phyloP scores from a whole-genome alignment of 2,329 filamentous ascomycete species.

The Trichophyton equinum region DNA sequence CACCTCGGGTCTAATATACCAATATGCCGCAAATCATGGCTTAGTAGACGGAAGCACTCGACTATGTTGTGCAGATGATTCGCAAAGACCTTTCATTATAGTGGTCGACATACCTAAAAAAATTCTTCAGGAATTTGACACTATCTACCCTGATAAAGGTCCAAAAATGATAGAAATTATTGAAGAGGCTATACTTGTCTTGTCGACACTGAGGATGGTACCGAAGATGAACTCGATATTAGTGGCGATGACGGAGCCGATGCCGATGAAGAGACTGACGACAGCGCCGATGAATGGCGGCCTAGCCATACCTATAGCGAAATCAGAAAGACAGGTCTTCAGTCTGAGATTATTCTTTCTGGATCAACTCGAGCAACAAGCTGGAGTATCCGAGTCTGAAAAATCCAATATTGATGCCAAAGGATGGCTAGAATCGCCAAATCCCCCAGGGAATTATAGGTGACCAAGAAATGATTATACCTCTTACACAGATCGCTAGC shows the following conservation, averaged over 20 bases:
- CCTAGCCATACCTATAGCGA: no score
- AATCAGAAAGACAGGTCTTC: background rate
- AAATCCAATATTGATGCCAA: conserved; percentile 1
- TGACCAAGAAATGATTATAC: background rate
- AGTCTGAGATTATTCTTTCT: background rate
- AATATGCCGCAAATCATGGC: background rate
- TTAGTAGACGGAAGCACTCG: background rate
- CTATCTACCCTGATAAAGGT: background rate
- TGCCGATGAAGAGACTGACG: no score
- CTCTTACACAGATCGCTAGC: background rate
- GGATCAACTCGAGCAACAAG: background rate
- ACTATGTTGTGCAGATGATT: background rate
- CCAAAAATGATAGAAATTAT: background rate
- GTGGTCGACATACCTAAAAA: background rate
- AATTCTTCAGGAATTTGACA: background rate
- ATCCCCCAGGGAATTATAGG: background rate
- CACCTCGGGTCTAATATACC: background rate
- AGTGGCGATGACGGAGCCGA: no score
- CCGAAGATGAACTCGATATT: no score
- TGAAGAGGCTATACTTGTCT: background rate
- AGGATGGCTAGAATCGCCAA: conserved; percentile 1
- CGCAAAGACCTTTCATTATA: background rate
- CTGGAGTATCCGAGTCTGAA: background rate
- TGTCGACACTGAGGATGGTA: background rate
- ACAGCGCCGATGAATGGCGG: no score